Base-by-base conservation (phyloP, 164 flowering plant genomes). In the Euptelea pleiosperma region DNA sequence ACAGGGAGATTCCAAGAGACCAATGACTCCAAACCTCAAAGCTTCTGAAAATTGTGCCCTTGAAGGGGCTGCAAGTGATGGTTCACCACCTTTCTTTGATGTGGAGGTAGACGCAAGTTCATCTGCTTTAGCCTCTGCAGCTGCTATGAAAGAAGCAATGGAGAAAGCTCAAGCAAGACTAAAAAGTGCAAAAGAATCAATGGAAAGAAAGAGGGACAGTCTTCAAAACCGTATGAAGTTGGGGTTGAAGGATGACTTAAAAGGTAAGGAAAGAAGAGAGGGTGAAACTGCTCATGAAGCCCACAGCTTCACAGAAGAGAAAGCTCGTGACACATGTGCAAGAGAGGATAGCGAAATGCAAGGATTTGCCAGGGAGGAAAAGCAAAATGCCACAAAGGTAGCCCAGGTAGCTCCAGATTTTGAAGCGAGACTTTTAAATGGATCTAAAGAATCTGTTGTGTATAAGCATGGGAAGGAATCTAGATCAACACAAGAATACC, bases 51-150 rank as follows among this genome's bases (percentile, higher is more conserved):
- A 56, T 34, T 33, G n/a, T 70, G 52, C 62, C 44, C 59, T 51
- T 61, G 79, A 71, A 56, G 65, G 67, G 43, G 67, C 51, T 58
- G 44, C 21, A 34, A 73, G 61, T 63, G 74, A 70, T 43, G 21
- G 55, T 64, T 78, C 79, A 12, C 87, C 82, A 22, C 72, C 79
- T 52, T 83, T 64, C 73, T 74, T 79, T 69, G 94, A 89, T 62
- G 85, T 84, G 55, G 92, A 87, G 70, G 73, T 84, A 16, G 90
- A 86, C 77, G 78, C 82, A 33, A 77, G 82, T 65, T 79, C 84
- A 52, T 82, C 89, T 62, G 83, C 86, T 45, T 72, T 74, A 18
- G 84, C 70, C 30, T 78, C 87, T 54, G 85, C 84, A 52, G 85
- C 81, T 57, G 79, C 84, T 29, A 77, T 82, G 79, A 82, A 77